Percentiles rank a stretch among this genome's conserved stretches.
These are phyloP conservation scores for Sphagnurus paluster DNA, from an alignment of 1,284 basidiomycete genomes.

Conservation along the genomic window DNA sequence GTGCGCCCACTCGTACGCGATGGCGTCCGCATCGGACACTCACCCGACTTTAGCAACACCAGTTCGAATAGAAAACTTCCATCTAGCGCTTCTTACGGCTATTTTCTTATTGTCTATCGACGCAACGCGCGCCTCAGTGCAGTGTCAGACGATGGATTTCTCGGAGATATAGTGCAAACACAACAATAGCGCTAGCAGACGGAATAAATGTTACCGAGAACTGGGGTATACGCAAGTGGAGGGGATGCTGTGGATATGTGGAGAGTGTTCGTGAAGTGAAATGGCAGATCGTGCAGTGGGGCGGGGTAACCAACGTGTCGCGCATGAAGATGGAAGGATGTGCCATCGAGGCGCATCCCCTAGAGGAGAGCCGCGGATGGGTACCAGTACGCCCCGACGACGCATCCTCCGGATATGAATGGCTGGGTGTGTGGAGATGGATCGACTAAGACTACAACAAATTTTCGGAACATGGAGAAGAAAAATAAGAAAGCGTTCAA, in stretches of 20 bases:
- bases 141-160: constrained; percentile 14
- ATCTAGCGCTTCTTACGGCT: constrained; percentile 3
- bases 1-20: no score
- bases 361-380: constrained; percentile 26
- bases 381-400: constrained; percentile 35
- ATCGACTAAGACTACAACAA: constrained; percentile 22
- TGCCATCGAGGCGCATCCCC: constrained; percentile 36
- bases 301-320: constrained; percentile 26
- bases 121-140: not conserved
- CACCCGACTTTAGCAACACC: no score
- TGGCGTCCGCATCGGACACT: no score
- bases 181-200: constrained; percentile 16
- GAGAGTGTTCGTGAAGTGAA: constrained; percentile 27
- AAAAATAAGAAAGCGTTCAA: constrained; percentile 21
- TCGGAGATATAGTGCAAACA: constrained; percentile 12
- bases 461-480: constrained; percentile 9
- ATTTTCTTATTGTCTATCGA: constrained; percentile 17
- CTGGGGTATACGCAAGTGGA: constrained; percentile 25
- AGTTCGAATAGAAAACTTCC: constrained; percentile 10
- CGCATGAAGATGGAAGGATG: constrained; percentile 27
- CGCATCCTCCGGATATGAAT: constrained; percentile 24
- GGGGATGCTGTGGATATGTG: constrained; percentile 28
- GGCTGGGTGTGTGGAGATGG: not conserved
- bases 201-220: constrained; percentile 9
- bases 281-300: constrained; percentile 25